Evolutionary conservation across 2,329 filamentous ascomycete genomes (phyloP).

Genomic region (Diaporthe citri): DNA sequence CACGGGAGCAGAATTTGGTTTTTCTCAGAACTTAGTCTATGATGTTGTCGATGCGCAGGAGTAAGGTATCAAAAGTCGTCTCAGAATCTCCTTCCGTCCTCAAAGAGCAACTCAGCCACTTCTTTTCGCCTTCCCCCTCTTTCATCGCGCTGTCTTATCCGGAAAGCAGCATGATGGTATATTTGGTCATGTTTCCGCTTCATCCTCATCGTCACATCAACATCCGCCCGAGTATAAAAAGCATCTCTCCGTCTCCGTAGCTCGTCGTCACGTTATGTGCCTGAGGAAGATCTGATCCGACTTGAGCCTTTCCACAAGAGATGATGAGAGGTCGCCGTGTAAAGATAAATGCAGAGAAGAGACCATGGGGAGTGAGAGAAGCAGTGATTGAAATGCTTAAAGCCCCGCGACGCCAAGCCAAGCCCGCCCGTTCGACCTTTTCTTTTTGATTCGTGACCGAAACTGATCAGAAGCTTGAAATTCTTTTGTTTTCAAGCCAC

Average conservation of each 20-base stretch:
- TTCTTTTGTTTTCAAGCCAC: slow-evolving; percentile 23
- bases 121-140: slow-evolving; percentile 5
- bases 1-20: slow-evolving; percentile 23
- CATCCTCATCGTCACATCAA: slow-evolving; percentile 24
- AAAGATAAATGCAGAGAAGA: slow-evolving; percentile 31
- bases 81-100: slow-evolving; percentile 16
- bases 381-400: slow-evolving; percentile 35
- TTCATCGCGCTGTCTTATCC: slow-evolving; percentile 10
- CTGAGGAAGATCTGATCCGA: slow-evolving; percentile 18
- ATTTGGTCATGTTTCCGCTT: slow-evolving; percentile 23
- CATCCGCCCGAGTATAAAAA: slow-evolving; percentile 36
- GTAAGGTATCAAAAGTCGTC: slow-evolving; percentile 25
- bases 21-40: slow-evolving; percentile 35
- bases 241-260: slow-evolving; percentile 21
- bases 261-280: slow-evolving; percentile 34
- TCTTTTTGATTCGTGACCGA: slow-evolving; percentile 27
- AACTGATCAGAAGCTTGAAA: slow-evolving; percentile 37
- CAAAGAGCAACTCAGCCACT: slow-evolving; percentile 13
- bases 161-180: slow-evolving; percentile 19
- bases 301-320: slow-evolving; percentile 10
- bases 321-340: slow-evolving; percentile 15
- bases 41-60: slow-evolving; percentile 32
- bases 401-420: slow-evolving; percentile 38
- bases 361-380: slow-evolving; percentile 22
- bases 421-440: slow-evolving; percentile 36